Evolutionary conservation across 768 basidiomycete genomes (phyloP).

Genomic region (Tephrocybe sp.): DNA sequence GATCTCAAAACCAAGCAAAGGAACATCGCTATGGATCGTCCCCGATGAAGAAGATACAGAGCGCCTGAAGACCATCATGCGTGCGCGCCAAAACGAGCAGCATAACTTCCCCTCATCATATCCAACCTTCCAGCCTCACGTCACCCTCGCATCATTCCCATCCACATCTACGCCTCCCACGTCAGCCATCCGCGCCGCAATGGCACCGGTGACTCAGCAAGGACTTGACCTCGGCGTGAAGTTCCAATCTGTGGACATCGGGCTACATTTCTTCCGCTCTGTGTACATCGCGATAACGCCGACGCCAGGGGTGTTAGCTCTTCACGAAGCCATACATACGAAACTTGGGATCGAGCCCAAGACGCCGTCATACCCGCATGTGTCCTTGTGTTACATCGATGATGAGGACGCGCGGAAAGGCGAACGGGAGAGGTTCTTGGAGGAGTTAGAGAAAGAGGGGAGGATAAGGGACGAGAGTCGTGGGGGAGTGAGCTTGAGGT

Average conservation of each 20-base stretch:
- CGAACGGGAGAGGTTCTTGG: conserved; percentile 48
- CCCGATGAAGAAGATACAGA: conserved; percentile 43
- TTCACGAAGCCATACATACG: conserved; percentile 48
- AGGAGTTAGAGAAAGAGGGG: conserved; percentile 35
- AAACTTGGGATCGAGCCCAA: conserved; percentile 34
- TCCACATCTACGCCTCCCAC: conserved; percentile 22
- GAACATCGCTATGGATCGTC: conserved; percentile 70
- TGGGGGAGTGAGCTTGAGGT: conserved; percentile 27
- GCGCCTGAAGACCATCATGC: conserved; percentile 47
- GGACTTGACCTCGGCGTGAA: conserved; percentile 36
- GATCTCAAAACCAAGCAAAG: conserved; percentile 26
- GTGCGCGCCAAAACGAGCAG: conserved; percentile 20
- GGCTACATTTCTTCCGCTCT: conserved; percentile 68
- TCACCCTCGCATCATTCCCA: conserved; percentile 58
- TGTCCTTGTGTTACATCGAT: conserved; percentile 72
- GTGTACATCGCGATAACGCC: conserved; percentile 55
- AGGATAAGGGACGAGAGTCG: conserved; percentile 22
- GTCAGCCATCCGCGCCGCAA: conserved; percentile 33
- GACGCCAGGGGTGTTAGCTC: conserved; percentile 38
- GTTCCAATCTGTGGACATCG: conserved; percentile 55
- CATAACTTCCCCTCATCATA: conserved; percentile 39
- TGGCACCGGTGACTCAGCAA: conserved; percentile 26
- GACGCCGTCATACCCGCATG: conserved; percentile 65
- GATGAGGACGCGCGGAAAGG: conserved; percentile 54
- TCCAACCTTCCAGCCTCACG: conserved; percentile 63